These are phyloP conservation scores for Neurospora pannonica DNA, from an alignment of 495 filamentous ascomycete species.

Conservation along the genomic window DNA sequence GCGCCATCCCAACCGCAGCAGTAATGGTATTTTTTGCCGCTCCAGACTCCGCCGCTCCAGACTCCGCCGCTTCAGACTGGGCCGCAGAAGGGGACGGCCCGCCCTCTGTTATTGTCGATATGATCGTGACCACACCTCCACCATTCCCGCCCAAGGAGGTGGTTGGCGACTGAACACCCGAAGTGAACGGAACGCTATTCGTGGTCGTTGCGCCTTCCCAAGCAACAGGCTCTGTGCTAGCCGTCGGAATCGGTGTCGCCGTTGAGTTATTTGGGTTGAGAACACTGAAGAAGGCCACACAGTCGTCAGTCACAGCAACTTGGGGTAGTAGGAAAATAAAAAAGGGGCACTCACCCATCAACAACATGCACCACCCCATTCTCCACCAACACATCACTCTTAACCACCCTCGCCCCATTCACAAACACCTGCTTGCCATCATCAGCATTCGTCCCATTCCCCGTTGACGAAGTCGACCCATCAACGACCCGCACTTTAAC, in stretches of 20 bases:
- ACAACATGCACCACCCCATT: slow-evolving; percentile 48
- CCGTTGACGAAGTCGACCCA: not conserved
- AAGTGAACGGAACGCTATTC: slow-evolving; percentile 37
- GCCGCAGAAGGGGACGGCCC: not conserved
- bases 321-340: not conserved
- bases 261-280: slow-evolving; percentile 23
- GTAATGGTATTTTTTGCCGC: not conserved
- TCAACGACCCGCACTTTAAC: not conserved
- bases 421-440: slow-evolving; percentile 35
- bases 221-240: slow-evolving; percentile 35
- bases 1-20: not conserved
- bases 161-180: slow-evolving; percentile 25
- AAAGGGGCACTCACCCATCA: slow-evolving; percentile 31
- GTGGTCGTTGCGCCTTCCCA: slow-evolving; percentile 42
- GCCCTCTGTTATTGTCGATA: not conserved
- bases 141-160: not conserved
- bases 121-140: not conserved
- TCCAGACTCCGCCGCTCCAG: not conserved
- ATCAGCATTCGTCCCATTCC: not conserved
- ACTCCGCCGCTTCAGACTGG: not conserved
- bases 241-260: slow-evolving; percentile 27
- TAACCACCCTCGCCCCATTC: slow-evolving; percentile 38
- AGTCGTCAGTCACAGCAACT: not conserved
- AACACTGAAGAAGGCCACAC: slow-evolving; percentile 4
- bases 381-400: slow-evolving; percentile 36